Base-by-base conservation (phyloP, 1,284 basidiomycete genomes). In the Athelia psychrophila region DNA sequence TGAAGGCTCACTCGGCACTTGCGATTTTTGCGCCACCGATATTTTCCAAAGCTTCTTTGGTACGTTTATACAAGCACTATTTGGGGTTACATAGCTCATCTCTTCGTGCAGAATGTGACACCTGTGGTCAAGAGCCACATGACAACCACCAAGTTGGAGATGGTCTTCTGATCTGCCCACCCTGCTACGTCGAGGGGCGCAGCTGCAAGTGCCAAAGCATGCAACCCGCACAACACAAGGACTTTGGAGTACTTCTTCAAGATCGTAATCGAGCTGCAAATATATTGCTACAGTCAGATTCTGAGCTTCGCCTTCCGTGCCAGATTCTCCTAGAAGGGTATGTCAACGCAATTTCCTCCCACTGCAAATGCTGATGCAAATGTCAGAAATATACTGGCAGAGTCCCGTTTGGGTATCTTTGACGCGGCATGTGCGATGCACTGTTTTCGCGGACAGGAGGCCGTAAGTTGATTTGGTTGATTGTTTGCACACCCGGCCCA, bases 11-110 rank as follows among this genome's bases (percentile, higher is more conserved):
- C 49, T 69, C 30, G 63, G 82, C n/a, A 65, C 66, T 1, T 91
- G 89, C 60, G 88, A 91, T 63, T 90, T 87, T 63, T 91, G 88
- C 58, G 83, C 81, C 13, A 79, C 78, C 2, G 88, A 91, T 59
- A 80, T 91, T 52, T 91, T 91, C 58, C 83, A 88, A 58, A 84
- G 84, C 54, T 90, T 84, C 62, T 87, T 91, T 56, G 83, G 27
- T 30, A 13, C 27, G 27, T 30, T 30, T 13, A 30, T 5, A 13
- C 27, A 5, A 30, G n/a, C n/a, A n/a, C n/a, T n/a, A 30, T 6
- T 30, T 30, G 27, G 27, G 5, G 27, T 30, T 30, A 6, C 27
- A 6, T 30, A 5, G 5, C n/a, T n/a, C n/a, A n/a, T n/a, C n/a
- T 13, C 27, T 13, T 30, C 13, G 5, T 30, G 27, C 13, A 30